Conservation (phyloP, 139 green algal species). For the Haematococcus lacustris region DNA sequence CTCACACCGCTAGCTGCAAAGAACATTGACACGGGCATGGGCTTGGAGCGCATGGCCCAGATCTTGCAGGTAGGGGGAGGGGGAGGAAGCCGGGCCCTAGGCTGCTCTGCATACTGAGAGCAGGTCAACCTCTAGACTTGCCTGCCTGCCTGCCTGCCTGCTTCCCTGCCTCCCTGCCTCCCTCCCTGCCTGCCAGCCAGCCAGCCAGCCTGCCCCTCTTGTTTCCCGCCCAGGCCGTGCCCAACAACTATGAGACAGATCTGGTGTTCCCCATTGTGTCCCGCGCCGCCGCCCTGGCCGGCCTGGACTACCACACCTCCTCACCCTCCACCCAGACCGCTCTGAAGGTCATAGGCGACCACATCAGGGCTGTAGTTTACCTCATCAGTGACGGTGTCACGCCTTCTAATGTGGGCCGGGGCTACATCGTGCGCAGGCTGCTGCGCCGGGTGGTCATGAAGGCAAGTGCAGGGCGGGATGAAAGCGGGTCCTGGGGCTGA, state of each 20-base stretch:
- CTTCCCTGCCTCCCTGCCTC: too few relatives aligned
- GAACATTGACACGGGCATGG: slow-evolving; percentile 95
- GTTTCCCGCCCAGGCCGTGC: slow-evolving; percentile 57
- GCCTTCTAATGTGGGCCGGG: slow-evolving; percentile 82
- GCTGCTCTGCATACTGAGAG: background rate
- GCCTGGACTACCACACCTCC: slow-evolving; percentile 50
- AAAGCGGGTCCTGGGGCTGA: too few relatives aligned
- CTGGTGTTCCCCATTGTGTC: slow-evolving; percentile 83
- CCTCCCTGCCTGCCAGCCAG: too few relatives aligned
- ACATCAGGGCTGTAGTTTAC: slow-evolving; percentile 75
- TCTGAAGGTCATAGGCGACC: slow-evolving; percentile 82
- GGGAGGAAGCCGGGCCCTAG: too few relatives aligned
- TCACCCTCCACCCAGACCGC: slow-evolving; percentile 35
- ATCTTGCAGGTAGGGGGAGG: slow-evolving; percentile 87
- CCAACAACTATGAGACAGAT: slow-evolving; percentile 95
- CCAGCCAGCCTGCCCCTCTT: too few relatives aligned
- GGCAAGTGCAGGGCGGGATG: slow-evolving; percentile 11
- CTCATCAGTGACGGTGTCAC: slow-evolving; percentile 79
- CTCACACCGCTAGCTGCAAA: slow-evolving; percentile 68
- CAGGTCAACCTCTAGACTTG: background rate
- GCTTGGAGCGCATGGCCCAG: slow-evolving; percentile 89
- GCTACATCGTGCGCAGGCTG: slow-evolving; percentile 84
- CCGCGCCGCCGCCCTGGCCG: slow-evolving; percentile 58
- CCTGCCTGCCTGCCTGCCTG: too few relatives aligned
- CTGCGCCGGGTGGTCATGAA: slow-evolving; percentile 79